Base-by-base conservation (phyloP, 495 filamentous ascomycete species). In the Recurvomyces mirabilis region DNA sequence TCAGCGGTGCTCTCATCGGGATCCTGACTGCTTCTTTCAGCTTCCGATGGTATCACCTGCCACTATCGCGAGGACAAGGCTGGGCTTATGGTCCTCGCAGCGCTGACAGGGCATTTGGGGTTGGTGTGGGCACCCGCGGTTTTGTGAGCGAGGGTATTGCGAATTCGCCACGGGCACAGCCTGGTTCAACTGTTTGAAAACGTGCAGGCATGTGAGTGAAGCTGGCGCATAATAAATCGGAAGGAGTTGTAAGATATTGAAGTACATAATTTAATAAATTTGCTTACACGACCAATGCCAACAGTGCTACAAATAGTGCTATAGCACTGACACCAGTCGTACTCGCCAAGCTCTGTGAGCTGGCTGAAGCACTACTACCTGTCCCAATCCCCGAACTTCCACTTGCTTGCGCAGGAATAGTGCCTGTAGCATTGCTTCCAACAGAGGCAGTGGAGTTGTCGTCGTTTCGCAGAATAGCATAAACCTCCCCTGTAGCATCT, bases 31-130 rank as follows among this genome's bases (percentile, higher is more conserved):
- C 75, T 5, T 75, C 64, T 46, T 59, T 80, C 22, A 67, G 66
- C 0, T 82, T 81, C 60, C 62, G 72, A 6, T 75, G 76, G 69
- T 84, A 82, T 45, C 65, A 67, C 39, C 43, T 62, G 26, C 61
- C 62, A 15, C 52, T 66, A 41, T 14, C 17, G 7, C n/a, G 29
- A 10, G 38, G 45, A 21, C 46, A 49, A 5, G 62, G 65, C 11
- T 61, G 60, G 58, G 46, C 59, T 0, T 68, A 64, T 64, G 61
- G 64, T 9, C 47, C 62, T 2, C 39, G 65, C 39, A 62, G 47
- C 29, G 49, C 41, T 40, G 39, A 48, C 17, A 46, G 64, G 12
- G 59, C 64, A 10, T 67, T 59, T 46, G 63, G 63, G 18, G 60
- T 67, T 33, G 61, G 61, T 13, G 59, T 66, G 5, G 64, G 64